Evolutionary conservation across 2,329 filamentous ascomycete genomes (phyloP).

Genomic region (Alternaria triticina): DNA sequence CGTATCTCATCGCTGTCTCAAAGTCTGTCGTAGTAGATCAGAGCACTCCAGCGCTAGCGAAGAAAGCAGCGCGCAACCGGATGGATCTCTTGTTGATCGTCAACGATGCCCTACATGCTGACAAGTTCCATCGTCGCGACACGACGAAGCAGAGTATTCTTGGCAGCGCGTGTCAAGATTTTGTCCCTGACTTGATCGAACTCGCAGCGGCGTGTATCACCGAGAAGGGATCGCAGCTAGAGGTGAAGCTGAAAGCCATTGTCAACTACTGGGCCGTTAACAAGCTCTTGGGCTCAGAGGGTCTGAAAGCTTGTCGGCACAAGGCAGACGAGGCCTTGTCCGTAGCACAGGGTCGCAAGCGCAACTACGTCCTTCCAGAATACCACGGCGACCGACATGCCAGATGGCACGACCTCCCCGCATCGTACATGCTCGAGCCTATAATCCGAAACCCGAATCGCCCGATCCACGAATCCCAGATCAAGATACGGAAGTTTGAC

Average conservation of each 20-base stretch:
- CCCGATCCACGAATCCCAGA: slow-evolving; percentile 73
- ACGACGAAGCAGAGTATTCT: slow-evolving; percentile 13
- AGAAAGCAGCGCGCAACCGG: slow-evolving; percentile 67
- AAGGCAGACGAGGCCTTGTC: slow-evolving; percentile 57
- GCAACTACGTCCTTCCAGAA: slow-evolving; percentile 72
- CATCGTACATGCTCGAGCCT: slow-evolving; percentile 79
- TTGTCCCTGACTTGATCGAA: slow-evolving; percentile 67
- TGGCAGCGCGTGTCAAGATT: slow-evolving; percentile 56
- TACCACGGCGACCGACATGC: slow-evolving; percentile 76
- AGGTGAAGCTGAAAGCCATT: slow-evolving; percentile 63
- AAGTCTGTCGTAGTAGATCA: slow-evolving; percentile 58
- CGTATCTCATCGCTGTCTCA: slow-evolving; percentile 75
- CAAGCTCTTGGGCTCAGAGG: slow-evolving; percentile 63
- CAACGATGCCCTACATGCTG: slow-evolving; percentile 73
- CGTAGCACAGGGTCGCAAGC: slow-evolving; percentile 56
- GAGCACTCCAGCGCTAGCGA: slow-evolving; percentile 40
- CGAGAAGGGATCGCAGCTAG: slow-evolving; percentile 68
- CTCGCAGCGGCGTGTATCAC: slow-evolving; percentile 62
- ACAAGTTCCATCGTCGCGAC: slow-evolving; percentile 29
- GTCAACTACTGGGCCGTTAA: slow-evolving; percentile 74
- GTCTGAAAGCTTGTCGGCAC: slow-evolving; percentile 65
- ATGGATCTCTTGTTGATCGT: slow-evolving; percentile 80
- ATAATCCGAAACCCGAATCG: slow-evolving; percentile 77
- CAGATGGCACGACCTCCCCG: slow-evolving; percentile 83
- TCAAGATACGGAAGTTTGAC: slow-evolving; percentile 69